These are phyloP conservation scores for Puccinia sorghi DNA, from an alignment of 1,284 basidiomycete species.

Conservation along the genomic window DNA sequence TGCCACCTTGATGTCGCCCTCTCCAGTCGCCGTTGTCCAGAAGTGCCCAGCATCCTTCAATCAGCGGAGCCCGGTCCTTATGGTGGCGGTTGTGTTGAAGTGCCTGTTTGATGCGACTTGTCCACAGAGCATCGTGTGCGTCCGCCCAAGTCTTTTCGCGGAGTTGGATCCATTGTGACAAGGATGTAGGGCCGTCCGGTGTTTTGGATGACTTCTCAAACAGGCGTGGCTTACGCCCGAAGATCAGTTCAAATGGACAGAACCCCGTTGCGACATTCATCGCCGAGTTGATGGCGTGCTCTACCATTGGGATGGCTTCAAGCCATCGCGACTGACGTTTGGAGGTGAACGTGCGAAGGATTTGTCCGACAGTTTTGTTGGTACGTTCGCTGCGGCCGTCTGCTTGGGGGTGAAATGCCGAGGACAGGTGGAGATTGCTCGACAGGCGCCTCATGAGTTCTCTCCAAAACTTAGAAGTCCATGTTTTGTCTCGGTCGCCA, in stretches of 20 bases:
- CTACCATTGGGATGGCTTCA: conserved; percentile 48
- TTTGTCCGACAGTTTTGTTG: conserved; percentile 57
- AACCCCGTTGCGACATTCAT: conserved; percentile 1
- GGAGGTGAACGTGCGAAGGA: conserved; percentile 30
- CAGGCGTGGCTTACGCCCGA: not conserved
- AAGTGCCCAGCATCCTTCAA: not conserved
- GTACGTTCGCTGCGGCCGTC: conserved; percentile 51
- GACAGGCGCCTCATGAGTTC: conserved; percentile 25
- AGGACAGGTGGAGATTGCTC: not conserved
- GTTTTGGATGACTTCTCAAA: not conserved
- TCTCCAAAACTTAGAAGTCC: conserved; percentile 55
- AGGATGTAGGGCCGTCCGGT: no score
- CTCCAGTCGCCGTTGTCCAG: conserved; percentile 13
- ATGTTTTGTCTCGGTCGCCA: conserved; percentile 54
- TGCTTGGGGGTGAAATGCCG: conserved; percentile 53
- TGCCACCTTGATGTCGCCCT: conserved; percentile 11
- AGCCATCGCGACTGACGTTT: conserved; percentile 51
- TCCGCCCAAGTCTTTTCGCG: not conserved
- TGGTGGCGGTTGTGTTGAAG: conserved; percentile 9
- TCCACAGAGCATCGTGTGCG: not conserved
- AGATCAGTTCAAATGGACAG: not conserved
- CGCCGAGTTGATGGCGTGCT: conserved; percentile 17
- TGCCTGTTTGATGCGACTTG: conserved; percentile 1
- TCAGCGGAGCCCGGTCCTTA: not conserved
- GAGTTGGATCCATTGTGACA: not conserved